Evolutionary conservation across 768 basidiomycete genomes (phyloP), one percentile per base, ranked within the genome.

Genomic region (Boletus barrowsii): DNA sequence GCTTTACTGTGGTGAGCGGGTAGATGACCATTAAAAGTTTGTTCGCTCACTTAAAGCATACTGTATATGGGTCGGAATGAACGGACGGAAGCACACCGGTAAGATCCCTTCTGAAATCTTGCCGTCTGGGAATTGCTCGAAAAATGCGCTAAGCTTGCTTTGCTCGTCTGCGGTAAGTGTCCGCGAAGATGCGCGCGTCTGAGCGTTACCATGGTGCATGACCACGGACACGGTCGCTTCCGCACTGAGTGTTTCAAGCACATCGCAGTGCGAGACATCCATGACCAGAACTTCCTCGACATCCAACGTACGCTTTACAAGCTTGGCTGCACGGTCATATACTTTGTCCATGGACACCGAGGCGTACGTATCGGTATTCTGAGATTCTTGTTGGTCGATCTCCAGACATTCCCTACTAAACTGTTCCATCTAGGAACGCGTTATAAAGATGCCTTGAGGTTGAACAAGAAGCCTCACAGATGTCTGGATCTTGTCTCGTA

Each of bases 401-500:
- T 96, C 94, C 24, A 98, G 80, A 63, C 92, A 95, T 69, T 98
- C 94, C 20, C 95, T 83, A 48, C 90, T 95, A 67, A 98, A 97
- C 59, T 90, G 83, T 68, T 98, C 94, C 94, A 98, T 96, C 83
- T 90, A 61, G 13, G 37, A 56, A 18, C 26, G 20, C 35, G 40
- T 49, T 35, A 53, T 11, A 35, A 50, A 18, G 29, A 9, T 39
- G 37, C 33, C n/a, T 17, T 30, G 9, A 37, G 29, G 42, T 42
- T 30, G 51, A 17, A 43, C 29, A 24, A 56, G 43, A 44, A 9
- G 46, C 32, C 85, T 62, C 65, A 86, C 90, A 42, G 95, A 96
- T 55, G 76, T 91, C 63, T 98, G 95, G 30, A 97, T 96, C 42
- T 86, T 84, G 62, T 95, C 94, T 43, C 94, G 83, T 60, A 95